These are phyloP conservation scores for Peniophora sp. DNA, from an alignment of 1,284 basidiomycete species.

Conservation along the genomic window DNA sequence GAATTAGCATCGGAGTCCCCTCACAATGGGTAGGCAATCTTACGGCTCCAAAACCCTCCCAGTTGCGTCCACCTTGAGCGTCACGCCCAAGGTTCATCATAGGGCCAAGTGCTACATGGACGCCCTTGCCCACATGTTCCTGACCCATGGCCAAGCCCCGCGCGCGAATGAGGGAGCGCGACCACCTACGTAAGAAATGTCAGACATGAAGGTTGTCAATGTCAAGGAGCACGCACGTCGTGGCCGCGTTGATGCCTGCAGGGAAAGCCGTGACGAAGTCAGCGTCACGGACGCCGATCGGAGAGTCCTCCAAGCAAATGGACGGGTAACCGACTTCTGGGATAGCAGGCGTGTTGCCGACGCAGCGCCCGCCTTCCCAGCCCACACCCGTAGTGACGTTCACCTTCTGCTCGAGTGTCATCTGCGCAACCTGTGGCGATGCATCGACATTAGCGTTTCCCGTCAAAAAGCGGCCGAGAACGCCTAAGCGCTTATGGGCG, in stretches of 20 bases:
- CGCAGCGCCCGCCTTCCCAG: slow-evolving; percentile 45
- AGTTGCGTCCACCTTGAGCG: slow-evolving; percentile 54
- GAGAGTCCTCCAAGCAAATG: slow-evolving; percentile 39
- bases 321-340: slow-evolving; percentile 12
- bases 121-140: slow-evolving; percentile 71
- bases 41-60: slow-evolving; percentile 57
- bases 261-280: slow-evolving; percentile 21
- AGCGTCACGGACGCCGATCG: slow-evolving; percentile 40
- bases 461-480: background rate
- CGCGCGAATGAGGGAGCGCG: slow-evolving; percentile 37
- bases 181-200: slow-evolving; percentile 39
- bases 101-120: slow-evolving; percentile 56
- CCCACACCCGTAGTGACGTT: slow-evolving; percentile 48
- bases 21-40: no score
- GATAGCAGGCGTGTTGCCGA: slow-evolving; percentile 43
- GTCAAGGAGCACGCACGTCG: slow-evolving; percentile 1
- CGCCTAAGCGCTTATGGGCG: background rate
- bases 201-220: background rate
- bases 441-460: background rate
- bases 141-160: slow-evolving; percentile 66
- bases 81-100: slow-evolving; percentile 44
- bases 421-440: background rate
- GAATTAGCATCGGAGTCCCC: no score
- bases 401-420: slow-evolving; percentile 41
- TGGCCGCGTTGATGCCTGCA: background rate